These are phyloP conservation scores for Pelargonium australe DNA, from an alignment of 441 rosid genomes.

Conservation along the genomic window DNA sequence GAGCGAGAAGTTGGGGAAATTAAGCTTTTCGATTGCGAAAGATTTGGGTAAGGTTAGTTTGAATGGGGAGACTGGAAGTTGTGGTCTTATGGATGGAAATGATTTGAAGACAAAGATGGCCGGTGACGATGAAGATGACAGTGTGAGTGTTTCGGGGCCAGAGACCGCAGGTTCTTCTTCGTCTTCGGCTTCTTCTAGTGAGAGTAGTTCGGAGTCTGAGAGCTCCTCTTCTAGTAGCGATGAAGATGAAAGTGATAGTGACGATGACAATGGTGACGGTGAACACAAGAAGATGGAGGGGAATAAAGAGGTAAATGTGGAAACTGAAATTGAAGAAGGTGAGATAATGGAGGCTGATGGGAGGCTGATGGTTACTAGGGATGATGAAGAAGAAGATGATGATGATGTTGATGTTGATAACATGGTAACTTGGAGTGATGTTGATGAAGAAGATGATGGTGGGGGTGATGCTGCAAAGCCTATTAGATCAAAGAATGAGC, in stretches of 20 bases:
- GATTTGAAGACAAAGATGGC: conserved; percentile 9
- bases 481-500: conserved; percentile 80
- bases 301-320: conserved; percentile 23
- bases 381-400: conserved; percentile 1
- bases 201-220: conserved; percentile 15
- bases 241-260: conserved; percentile 8
- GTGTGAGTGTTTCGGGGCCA: conserved; percentile 31
- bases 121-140: conserved; percentile 24
- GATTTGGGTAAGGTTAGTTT: conserved; percentile 48
- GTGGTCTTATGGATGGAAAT: conserved; percentile 12
- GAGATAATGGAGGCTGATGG: conserved; percentile 51
- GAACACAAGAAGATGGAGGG: conserved; percentile 22
- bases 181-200: conserved; percentile 26
- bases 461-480: conserved; percentile 41
- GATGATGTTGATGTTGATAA: conserved; percentile 8
- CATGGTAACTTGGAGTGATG: conserved; percentile 19
- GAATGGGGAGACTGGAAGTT: conserved; percentile 14
- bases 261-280: conserved; percentile 21
- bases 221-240: conserved; percentile 15
- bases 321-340: conserved; percentile 74
- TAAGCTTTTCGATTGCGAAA: conserved; percentile 42
- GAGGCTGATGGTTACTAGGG: conserved; percentile 25
- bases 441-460: conserved; percentile 29
- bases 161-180: conserved; percentile 30
- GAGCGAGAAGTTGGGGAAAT: conserved; percentile 21